A percentile compares a stretch with the other conserved stretches of the same genome.
These are phyloP conservation scores for Alternaria sp. DNA, from an alignment of 2,329 filamentous ascomycete species.

Conservation along the genomic window DNA sequence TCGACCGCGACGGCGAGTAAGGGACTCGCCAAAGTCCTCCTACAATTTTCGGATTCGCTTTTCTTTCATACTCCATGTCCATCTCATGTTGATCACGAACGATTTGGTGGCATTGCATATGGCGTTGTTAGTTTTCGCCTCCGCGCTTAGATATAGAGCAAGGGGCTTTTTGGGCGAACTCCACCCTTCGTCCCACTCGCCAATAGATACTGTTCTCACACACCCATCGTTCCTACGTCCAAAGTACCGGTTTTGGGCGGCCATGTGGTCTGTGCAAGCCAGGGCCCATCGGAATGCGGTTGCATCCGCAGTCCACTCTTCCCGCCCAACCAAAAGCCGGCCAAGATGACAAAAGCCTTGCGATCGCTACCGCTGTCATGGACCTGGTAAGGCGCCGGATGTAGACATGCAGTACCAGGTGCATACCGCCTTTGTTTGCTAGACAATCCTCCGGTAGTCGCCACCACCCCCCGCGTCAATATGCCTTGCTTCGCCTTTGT, in stretches of 20 bases:
- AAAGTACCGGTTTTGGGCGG: slow-evolving; percentile 3
- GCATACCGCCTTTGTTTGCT: slow-evolving; percentile 36
- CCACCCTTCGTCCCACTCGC: slow-evolving; percentile 4
- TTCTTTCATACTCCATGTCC: slow-evolving; percentile 8
- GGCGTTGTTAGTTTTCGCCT: slow-evolving; percentile 24
- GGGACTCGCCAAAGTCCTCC: background rate
- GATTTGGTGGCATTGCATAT: slow-evolving; percentile 29
- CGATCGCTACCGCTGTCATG: slow-evolving; percentile 5
- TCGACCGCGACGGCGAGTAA: slow-evolving; percentile 56
- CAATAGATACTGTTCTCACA: slow-evolving; percentile 7
- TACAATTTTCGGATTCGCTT: background rate
- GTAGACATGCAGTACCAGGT: slow-evolving; percentile 25
- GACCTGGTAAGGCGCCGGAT: slow-evolving; percentile 18
- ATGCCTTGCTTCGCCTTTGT: slow-evolving; percentile 20
- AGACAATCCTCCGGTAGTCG: slow-evolving; percentile 17
- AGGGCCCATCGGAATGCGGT: slow-evolving; percentile 25
- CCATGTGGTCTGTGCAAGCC: slow-evolving; percentile 18
- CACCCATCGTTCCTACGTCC: background rate
- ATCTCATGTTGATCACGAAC: slow-evolving; percentile 11
- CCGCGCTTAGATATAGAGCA: slow-evolving; percentile 12
- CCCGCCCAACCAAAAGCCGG: slow-evolving; percentile 13
- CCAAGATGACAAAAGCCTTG: slow-evolving; percentile 14
- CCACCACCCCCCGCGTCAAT: slow-evolving; percentile 11
- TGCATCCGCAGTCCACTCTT: slow-evolving; percentile 4
- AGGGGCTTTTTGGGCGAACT: slow-evolving; percentile 10